Conservation (phyloP, 345 rosid species). For the Corchorus capsularis region DNA sequence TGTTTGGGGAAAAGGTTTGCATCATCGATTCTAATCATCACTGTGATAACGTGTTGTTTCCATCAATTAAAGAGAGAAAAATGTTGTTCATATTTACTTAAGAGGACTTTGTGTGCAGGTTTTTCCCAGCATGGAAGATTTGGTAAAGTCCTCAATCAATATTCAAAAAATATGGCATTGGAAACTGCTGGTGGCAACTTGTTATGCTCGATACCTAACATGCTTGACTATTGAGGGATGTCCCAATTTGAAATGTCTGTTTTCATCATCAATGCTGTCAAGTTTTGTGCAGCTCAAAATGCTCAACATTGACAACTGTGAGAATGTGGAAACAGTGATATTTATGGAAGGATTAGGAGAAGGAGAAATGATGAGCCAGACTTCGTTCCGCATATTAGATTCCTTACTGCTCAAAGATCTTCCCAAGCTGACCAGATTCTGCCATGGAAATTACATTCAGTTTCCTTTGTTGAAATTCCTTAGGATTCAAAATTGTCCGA, state of each 20-base stretch:
- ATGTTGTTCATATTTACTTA: too few relatives aligned
- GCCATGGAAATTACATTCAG: conserved; percentile 8
- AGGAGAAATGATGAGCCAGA: neutral
- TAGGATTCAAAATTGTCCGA: neutral
- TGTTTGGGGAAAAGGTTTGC: too few relatives aligned
- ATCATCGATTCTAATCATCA: neutral
- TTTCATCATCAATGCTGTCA: neutral
- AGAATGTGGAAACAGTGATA: neutral
- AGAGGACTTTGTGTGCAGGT: neutral
- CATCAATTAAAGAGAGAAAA: too few relatives aligned
- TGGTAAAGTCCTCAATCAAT: neutral
- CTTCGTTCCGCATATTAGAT: neutral
- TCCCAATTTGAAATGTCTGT: neutral
- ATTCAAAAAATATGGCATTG: neutral
- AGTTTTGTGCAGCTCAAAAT: neutral
- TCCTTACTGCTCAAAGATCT: neutral
- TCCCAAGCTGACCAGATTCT: conserved; percentile 9
- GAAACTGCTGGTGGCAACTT: neutral
- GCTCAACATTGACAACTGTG: neutral
- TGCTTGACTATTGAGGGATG: neutral
- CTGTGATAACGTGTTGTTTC: too few relatives aligned
- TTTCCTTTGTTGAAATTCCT: neutral
- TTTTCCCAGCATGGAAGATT: neutral
- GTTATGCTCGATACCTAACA: neutral
- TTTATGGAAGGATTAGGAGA: neutral